Conservation (phyloP, 2,329 filamentous ascomycete species). For the Stachybotrys chlorohalonatus region DNA sequence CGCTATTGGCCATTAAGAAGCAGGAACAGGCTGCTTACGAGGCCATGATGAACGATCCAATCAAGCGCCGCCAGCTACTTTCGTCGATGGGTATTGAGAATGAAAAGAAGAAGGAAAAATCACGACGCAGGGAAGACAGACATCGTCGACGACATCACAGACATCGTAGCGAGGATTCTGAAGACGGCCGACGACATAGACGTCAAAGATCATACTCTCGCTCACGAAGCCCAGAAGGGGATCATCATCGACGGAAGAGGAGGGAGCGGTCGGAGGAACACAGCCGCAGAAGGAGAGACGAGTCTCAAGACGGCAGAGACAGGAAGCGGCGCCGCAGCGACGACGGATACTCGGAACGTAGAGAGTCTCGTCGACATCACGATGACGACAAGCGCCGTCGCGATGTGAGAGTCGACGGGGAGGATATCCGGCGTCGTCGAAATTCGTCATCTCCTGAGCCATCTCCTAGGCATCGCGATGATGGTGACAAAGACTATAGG, state of each 20-base stretch:
- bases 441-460: conserved; percentile 3
- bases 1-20: conserved; percentile 84
- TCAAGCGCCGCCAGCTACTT: conserved; percentile 58
- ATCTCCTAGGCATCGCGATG: conserved; percentile 2
- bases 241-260: conserved; percentile 9
- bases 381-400: conserved; percentile 14
- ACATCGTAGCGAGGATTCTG: conserved; percentile 32
- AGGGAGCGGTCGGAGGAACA: conserved; percentile 10
- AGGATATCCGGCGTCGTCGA: conserved; percentile 12
- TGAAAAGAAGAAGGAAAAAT: conserved; percentile 32
- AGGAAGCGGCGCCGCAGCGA: conserved; percentile 8
- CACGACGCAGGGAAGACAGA: conserved; percentile 18
- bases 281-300: conserved; percentile 8
- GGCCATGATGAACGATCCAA: conserved; percentile 70
- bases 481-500: conserved; percentile 9
- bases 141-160: conserved; percentile 35
- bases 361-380: conserved; percentile 9
- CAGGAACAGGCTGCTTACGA: conserved; percentile 79
- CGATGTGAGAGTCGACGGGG: conserved; percentile 9
- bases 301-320: conserved; percentile 11
- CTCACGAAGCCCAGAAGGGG: conserved; percentile 30
- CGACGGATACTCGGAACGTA: conserved; percentile 6
- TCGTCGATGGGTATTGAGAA: conserved; percentile 50
- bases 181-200: conserved; percentile 28
- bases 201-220: conserved; percentile 36